Conservation (phyloP, 2,329 filamentous ascomycete species). For the Monilinia fructicola region DNA sequence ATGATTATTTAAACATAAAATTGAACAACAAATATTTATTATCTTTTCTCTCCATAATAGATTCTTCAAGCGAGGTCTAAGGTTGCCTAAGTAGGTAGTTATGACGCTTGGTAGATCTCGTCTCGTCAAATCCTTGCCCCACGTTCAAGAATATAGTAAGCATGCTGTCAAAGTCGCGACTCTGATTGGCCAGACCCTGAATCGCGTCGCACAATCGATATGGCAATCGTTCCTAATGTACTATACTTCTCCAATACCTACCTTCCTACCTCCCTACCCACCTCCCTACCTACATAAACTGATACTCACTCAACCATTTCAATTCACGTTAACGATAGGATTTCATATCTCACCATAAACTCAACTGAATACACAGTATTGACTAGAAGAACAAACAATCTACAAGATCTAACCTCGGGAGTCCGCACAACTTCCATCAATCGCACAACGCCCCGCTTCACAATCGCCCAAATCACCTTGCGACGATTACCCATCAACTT, state of each 20-base stretch:
- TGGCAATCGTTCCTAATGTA: conserved; percentile 2
- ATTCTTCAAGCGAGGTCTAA: no score
- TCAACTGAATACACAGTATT: neutral
- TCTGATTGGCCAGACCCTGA: neutral
- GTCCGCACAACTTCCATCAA: neutral
- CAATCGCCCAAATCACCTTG: conserved; percentile 12
- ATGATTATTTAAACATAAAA: neutral
- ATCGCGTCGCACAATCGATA: conserved; percentile 14
- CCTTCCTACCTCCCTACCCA: neutral
- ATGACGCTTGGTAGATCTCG: neutral
- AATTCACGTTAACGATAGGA: neutral
- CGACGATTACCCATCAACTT: neutral
- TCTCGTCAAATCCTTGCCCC: conserved; percentile 15
- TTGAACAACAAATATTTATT: neutral
- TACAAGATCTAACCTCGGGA: neutral
- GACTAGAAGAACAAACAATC: neutral
- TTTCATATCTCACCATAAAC: neutral
- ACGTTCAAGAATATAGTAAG: conserved; percentile 3
- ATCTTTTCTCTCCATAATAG: neutral
- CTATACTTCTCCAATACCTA: no score
- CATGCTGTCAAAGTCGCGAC: conserved; percentile 5
- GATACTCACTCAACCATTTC: conserved; percentile 2
- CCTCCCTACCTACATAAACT: neutral
- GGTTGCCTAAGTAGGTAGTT: no score
- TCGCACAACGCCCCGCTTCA: conserved; percentile 13